Evolutionary conservation across 495 filamentous ascomycete species (phyloP).

Genomic region (Penicillium ucsense): DNA sequence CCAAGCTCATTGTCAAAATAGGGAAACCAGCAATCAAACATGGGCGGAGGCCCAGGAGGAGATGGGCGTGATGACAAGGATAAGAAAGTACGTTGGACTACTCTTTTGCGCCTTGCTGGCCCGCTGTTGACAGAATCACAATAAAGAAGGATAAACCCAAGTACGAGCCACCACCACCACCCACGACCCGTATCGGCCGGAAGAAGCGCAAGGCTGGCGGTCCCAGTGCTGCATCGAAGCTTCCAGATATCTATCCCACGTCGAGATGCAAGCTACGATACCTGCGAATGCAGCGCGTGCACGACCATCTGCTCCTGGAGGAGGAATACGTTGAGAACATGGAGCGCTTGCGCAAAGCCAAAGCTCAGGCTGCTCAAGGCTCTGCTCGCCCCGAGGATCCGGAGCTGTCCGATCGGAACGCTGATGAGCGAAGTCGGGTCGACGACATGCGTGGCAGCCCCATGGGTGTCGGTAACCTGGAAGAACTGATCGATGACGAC

Average conservation of each 20-base stretch:
- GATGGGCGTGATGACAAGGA: slow-evolving; percentile 84
- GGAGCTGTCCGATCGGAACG: slow-evolving; percentile 58
- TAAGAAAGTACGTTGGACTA: slow-evolving; percentile 63
- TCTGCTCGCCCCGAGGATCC: slow-evolving; percentile 34
- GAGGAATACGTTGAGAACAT: slow-evolving; percentile 99
- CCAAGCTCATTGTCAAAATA: slow-evolving; percentile 21
- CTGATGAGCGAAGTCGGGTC: slow-evolving; percentile 90
- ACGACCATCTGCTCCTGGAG: slow-evolving; percentile 93
- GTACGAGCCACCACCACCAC: slow-evolving; percentile 96
- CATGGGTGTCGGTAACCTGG: slow-evolving; percentile 96
- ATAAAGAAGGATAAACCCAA: slow-evolving; percentile 94
- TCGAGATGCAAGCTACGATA: slow-evolving; percentile 95
- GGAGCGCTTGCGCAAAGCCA: slow-evolving; percentile 84
- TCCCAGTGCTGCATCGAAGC: slow-evolving; percentile 86
- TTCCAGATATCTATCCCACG: slow-evolving; percentile 86
- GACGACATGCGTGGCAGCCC: slow-evolving; percentile 98
- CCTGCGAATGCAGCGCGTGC: slow-evolving; percentile 95
- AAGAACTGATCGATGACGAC: slow-evolving; percentile 99
- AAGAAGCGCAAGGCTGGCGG: slow-evolving; percentile 94
- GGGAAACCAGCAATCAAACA: slow-evolving; percentile 77
- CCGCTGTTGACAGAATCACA: not conserved
- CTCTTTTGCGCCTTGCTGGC: too few relatives aligned
- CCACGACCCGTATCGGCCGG: slow-evolving; percentile 94
- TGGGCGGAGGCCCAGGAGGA: slow-evolving; percentile 60
- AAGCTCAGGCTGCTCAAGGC: slow-evolving; percentile 64